A percentile compares a stretch with the other conserved stretches of the same genome.
These are phyloP conservation scores for Smallanthus sonchifolius DNA, from an alignment of 129 eudicot genomes.

Conservation along the genomic window DNA sequence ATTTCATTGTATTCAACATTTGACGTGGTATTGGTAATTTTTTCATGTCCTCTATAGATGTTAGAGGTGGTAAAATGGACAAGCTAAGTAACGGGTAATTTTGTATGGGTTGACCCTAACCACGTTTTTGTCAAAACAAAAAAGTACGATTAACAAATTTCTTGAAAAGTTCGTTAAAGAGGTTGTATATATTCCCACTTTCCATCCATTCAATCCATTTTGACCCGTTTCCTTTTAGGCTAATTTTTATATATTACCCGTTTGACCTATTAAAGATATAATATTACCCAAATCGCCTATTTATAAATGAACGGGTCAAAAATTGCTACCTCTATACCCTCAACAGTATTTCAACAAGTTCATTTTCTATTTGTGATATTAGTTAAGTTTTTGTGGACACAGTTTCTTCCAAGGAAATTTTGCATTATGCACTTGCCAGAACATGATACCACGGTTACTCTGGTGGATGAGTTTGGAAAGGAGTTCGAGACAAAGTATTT, in stretches of 20 bases:
- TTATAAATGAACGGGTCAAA: not conserved
- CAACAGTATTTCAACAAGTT: not conserved
- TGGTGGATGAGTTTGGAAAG: constrained; percentile 15
- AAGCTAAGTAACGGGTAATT: no score
- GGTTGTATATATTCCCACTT: no score
- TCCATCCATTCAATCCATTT: not conserved
- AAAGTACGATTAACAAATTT: not conserved
- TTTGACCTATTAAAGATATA: not conserved
- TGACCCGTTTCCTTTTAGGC: not conserved
- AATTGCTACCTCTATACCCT: not conserved
- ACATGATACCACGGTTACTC: constrained; percentile 12
- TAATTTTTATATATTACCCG: not conserved
- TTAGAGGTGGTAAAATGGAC: not conserved
- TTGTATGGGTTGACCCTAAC: not conserved
- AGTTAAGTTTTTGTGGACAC: not conserved
- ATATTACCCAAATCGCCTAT: not conserved
- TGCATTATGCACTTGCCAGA: constrained; percentile 13
- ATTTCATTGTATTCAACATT: no score
- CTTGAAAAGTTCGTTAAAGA: not conserved
- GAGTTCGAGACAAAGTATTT: constrained; percentile 16
- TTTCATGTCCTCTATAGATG: not conserved
- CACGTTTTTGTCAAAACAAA: not conserved
- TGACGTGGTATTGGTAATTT: no score
- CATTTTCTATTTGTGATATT: not conserved
- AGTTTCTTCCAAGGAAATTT: constrained; percentile 16